These are phyloP conservation scores for Talaromyces borbonicus DNA, from an alignment of 495 filamentous ascomycete genomes.

Conservation along the genomic window DNA sequence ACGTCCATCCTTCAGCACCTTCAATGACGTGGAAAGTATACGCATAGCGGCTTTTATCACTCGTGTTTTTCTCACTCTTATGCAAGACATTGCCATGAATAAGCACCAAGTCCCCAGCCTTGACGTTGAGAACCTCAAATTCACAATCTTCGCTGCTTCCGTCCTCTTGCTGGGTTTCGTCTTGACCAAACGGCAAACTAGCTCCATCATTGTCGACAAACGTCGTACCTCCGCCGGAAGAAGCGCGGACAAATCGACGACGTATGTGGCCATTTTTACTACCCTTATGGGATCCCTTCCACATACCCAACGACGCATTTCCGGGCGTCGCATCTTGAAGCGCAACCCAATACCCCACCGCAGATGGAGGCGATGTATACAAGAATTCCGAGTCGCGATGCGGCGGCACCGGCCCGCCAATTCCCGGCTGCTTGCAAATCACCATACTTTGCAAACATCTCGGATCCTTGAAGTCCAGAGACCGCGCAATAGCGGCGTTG, in stretches of 20 bases:
- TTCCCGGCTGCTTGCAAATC: slow-evolving; percentile 96
- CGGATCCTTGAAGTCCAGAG: slow-evolving; percentile 66
- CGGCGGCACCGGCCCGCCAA: slow-evolving; percentile 75
- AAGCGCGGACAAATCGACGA: slow-evolving; percentile 66
- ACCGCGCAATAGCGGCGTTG: slow-evolving; percentile 57
- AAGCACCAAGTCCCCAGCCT: slow-evolving; percentile 79
- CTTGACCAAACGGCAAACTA: slow-evolving; percentile 34
- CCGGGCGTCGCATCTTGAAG: slow-evolving; percentile 76
- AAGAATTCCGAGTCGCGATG: slow-evolving; percentile 91
- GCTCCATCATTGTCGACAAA: slow-evolving; percentile 43
- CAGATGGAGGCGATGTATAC: slow-evolving; percentile 82
- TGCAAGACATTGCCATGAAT: slow-evolving; percentile 96
- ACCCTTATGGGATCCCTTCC: slow-evolving; percentile 61
- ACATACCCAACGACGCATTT: slow-evolving; percentile 85
- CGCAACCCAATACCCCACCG: slow-evolving; percentile 93
- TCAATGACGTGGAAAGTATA: slow-evolving; percentile 99
- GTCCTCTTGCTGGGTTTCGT: slow-evolving; percentile 25
- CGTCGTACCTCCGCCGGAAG: slow-evolving; percentile 40
- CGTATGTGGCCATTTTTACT: slow-evolving; percentile 38
- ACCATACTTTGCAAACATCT: slow-evolving; percentile 85
- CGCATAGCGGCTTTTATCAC: slow-evolving; percentile 76
- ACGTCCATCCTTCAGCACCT: slow-evolving; percentile 57
- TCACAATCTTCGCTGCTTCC: slow-evolving; percentile 29
- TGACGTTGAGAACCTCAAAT: slow-evolving; percentile 67
- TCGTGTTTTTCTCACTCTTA: slow-evolving; percentile 88